These are phyloP conservation scores for Apiotrichum siamense DNA, from an alignment of 1,284 basidiomycete species.

Conservation along the genomic window DNA sequence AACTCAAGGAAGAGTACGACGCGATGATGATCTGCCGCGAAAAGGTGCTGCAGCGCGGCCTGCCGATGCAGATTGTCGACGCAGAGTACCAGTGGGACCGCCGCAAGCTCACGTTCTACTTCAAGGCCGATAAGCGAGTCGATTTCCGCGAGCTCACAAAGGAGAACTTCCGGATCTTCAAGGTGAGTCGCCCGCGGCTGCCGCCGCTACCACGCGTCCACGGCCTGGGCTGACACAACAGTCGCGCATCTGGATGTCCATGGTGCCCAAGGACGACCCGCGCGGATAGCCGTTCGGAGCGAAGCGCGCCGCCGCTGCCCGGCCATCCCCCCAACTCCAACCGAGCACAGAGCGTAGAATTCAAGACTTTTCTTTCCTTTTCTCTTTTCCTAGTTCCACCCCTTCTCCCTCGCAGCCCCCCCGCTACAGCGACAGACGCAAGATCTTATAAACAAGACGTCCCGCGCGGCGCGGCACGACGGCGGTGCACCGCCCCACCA, in stretches of 20 bases:
- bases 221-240: slow-evolving; percentile 5
- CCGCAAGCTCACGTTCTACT: slow-evolving; percentile 96
- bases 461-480: neutral
- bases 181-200: slow-evolving; percentile 15
- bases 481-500: too few species aligned
- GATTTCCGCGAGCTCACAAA: slow-evolving; percentile 83
- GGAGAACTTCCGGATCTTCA: slow-evolving; percentile 46
- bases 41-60: slow-evolving; percentile 83
- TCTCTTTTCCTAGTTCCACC: neutral
- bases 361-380: slow-evolving; percentile 9
- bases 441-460: neutral
- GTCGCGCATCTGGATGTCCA: slow-evolving; percentile 45
- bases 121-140: slow-evolving; percentile 88
- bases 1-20: slow-evolving; percentile 84
- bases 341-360: slow-evolving; percentile 14
- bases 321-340: neutral
- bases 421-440: neutral
- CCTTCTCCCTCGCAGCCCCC: neutral
- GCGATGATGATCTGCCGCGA: slow-evolving; percentile 83
- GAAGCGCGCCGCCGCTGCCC: neutral
- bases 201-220: neutral
- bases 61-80: slow-evolving; percentile 97
- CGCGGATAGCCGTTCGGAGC: slow-evolving; percentile 1
- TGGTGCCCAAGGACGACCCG: slow-evolving; percentile 38
- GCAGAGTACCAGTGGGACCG: slow-evolving; percentile 99